A percentile compares a stretch with the other conserved stretches of the same genome.
Conservation (phyloP, 2,329 filamentous ascomycete species). For the Pseudogymnoascus sp. region DNA sequence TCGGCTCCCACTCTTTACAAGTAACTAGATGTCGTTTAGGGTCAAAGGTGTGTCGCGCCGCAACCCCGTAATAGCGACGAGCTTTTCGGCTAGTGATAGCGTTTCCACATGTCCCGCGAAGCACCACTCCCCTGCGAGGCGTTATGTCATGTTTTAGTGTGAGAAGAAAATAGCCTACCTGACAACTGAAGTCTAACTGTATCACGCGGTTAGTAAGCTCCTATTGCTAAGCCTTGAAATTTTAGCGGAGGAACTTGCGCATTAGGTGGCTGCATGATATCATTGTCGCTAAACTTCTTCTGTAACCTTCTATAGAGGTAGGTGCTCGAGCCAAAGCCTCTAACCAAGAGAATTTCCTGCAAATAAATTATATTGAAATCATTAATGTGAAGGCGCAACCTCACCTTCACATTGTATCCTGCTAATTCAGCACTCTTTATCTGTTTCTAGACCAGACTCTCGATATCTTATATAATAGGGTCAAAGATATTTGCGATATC, state of each 20-base stretch:
- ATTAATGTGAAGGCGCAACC: not conserved
- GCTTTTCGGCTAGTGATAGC: not conserved
- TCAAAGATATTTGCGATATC: conserved; percentile 39
- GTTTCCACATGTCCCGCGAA: not conserved
- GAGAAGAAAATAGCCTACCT: not conserved
- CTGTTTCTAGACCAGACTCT: conserved; percentile 38
- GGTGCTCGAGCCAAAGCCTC: conserved; percentile 16
- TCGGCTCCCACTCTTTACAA: not conserved
- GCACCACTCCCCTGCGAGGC: not conserved
- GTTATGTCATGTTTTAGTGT: not conserved
- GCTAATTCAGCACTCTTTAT: conserved; percentile 34
- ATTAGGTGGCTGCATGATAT: not conserved
- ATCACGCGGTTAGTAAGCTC: not conserved
- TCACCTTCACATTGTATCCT: conserved; percentile 11
- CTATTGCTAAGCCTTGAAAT: not conserved
- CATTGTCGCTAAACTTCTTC: not conserved
- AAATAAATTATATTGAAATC: conserved; percentile 18
- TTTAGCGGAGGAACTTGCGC: not conserved
- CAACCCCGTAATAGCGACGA: not conserved
- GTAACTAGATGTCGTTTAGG: not conserved
- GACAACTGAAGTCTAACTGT: not conserved
- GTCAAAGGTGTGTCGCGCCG: not conserved
- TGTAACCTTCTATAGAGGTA: conserved; percentile 15
- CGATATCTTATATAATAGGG: conserved; percentile 36
- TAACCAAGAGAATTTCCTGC: conserved; percentile 21